Percentiles rank a stretch among this genome's conserved stretches.
Conservation (phyloP, 1,284 basidiomycete species). For the Abortiporus biennis region DNA sequence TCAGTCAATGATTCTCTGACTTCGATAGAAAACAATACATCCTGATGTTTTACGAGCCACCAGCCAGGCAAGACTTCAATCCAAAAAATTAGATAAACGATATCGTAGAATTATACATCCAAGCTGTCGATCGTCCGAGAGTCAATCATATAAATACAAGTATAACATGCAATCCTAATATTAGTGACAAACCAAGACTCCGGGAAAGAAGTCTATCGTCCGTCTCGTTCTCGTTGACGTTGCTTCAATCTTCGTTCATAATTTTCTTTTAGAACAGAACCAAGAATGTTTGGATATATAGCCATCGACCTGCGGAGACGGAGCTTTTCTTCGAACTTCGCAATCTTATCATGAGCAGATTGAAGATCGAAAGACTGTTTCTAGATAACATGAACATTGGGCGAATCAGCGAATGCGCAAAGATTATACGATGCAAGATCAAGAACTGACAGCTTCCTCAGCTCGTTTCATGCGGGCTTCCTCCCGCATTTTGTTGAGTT, state of each 20-base stretch:
- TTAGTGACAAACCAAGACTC: background rate
- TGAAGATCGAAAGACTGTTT: constrained; percentile 63
- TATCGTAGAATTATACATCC: too few species aligned
- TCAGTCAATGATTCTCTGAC: constrained; percentile 12
- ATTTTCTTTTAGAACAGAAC: constrained; percentile 50
- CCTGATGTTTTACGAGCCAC: background rate
- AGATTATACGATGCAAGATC: background rate
- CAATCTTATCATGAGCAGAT: constrained; percentile 60
- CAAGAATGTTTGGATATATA: constrained; percentile 62
- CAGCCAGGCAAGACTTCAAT: too few species aligned
- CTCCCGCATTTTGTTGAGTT: constrained; percentile 64
- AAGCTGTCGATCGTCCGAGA: background rate
- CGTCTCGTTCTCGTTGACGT: constrained; percentile 2
- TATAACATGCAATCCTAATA: background rate
- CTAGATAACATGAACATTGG: constrained; percentile 28
- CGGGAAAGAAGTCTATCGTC: background rate
- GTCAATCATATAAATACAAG: too few species aligned
- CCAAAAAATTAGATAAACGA: too few species aligned
- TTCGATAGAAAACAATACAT: background rate
- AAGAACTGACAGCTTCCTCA: constrained; percentile 45
- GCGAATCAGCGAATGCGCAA: constrained; percentile 7
- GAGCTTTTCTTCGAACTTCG: constrained; percentile 55
- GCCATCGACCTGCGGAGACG: constrained; percentile 42
- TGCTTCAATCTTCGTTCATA: constrained; percentile 27
- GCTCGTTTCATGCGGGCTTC: constrained; percentile 57